Evolutionary conservation across 495 filamentous ascomycete species (phyloP).

Genomic region (Lasiosphaeriaceae sp.): DNA sequence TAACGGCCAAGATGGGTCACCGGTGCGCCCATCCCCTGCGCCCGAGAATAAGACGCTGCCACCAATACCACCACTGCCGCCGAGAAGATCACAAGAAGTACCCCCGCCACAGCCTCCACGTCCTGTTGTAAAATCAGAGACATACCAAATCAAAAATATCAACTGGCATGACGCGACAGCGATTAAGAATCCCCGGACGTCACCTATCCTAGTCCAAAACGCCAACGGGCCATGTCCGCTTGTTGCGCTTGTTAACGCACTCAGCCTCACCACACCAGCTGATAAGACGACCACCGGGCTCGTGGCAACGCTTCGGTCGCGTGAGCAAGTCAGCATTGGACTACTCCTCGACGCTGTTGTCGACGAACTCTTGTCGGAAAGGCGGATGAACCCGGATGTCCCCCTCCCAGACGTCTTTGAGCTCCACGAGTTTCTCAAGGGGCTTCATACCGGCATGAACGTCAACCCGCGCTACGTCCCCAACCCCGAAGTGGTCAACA

Average conservation of each 20-base stretch:
- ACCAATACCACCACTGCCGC: constrained; percentile 34
- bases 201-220: constrained; percentile 87
- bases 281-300: constrained; percentile 60
- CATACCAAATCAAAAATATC: constrained; percentile 47
- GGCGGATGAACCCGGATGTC: constrained; percentile 37
- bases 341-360: constrained; percentile 83
- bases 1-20: constrained; percentile 16
- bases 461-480: constrained; percentile 87
- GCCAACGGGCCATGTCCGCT: constrained; percentile 91
- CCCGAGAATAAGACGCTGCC: constrained; percentile 15
- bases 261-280: constrained; percentile 72
- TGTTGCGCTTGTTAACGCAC: constrained; percentile 88
- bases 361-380: constrained; percentile 78
- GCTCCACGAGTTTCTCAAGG: constrained; percentile 79
- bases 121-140: constrained; percentile 37
- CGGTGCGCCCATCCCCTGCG: neutral
- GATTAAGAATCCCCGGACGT: constrained; percentile 36
- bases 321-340: constrained; percentile 84
- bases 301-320: constrained; percentile 65
- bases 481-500: constrained; percentile 33
- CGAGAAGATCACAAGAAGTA: constrained; percentile 27
- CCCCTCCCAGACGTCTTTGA: constrained; percentile 79
- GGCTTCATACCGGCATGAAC: constrained; percentile 95
- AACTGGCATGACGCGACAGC: constrained; percentile 40
- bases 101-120: constrained; percentile 34